Conservation (phyloP, 768 basidiomycete genomes). For the Lentinula aciculospora region DNA sequence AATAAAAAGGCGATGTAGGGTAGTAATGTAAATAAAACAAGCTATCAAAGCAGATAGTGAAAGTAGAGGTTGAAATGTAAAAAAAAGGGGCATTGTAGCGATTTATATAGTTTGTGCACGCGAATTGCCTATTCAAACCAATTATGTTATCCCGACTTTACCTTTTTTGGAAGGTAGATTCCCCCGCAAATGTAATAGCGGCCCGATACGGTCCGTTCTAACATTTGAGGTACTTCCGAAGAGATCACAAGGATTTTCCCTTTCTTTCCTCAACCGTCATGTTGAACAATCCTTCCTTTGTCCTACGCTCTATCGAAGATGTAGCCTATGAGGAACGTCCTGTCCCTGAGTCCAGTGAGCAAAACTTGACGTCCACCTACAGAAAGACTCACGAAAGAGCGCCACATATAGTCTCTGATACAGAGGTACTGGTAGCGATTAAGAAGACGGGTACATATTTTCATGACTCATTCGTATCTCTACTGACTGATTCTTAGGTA, state of each 20-base stretch:
- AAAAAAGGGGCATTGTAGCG: conserved; percentile 11
- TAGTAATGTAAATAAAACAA: conserved; percentile 5
- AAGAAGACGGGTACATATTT: conserved; percentile 76
- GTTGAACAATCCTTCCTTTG: conserved; percentile 76
- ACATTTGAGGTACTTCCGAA: neutral
- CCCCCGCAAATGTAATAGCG: too few species aligned
- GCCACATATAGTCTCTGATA: conserved; percentile 43
- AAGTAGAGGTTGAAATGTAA: conserved; percentile 13
- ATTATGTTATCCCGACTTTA: neutral
- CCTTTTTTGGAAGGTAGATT: neutral
- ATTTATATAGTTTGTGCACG: neutral
- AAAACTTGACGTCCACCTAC: neutral
- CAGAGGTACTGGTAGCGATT: conserved; percentile 84
- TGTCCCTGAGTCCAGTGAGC: conserved; percentile 51
- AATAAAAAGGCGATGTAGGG: neutral
- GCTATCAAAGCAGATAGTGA: conserved; percentile 13
- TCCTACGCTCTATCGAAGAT: conserved; percentile 63
- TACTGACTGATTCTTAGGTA: conserved; percentile 42
- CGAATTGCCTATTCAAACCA: neutral
- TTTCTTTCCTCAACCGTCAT: conserved; percentile 31
- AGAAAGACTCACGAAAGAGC: neutral
- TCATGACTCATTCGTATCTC: neutral
- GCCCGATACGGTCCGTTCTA: neutral
- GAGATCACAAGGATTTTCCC: conserved; percentile 1
- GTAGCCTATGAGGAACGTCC: conserved; percentile 68